Conservation (phyloP, 805 yeast genomes). For the Saturnispora serradocipensis region DNA sequence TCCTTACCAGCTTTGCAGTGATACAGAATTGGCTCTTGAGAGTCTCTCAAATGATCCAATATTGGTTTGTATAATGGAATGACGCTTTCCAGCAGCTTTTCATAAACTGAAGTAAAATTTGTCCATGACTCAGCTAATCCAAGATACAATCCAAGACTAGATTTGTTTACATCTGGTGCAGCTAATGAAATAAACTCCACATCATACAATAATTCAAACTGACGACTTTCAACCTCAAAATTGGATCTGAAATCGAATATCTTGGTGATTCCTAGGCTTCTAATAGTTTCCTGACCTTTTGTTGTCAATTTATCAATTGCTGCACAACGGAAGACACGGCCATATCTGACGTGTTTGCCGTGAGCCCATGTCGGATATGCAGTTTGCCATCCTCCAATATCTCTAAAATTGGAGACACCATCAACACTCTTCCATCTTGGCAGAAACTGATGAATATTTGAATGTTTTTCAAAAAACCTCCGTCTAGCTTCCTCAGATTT, state of each 20-base stretch:
- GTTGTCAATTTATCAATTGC: constrained; percentile 43
- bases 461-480: constrained; percentile 39
- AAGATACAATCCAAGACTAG: not conserved
- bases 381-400: constrained; percentile 67
- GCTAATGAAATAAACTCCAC: not conserved
- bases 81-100: constrained; percentile 46
- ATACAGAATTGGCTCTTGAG: constrained; percentile 45
- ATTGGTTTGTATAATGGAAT: constrained; percentile 38
- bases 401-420: constrained; percentile 68
- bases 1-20: constrained; percentile 88
- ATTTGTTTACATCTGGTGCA: not conserved
- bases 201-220: constrained; percentile 15
- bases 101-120: constrained; percentile 57
- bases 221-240: constrained; percentile 42
- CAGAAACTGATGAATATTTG: constrained; percentile 28
- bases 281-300: constrained; percentile 36
- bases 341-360: constrained; percentile 39
- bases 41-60: constrained; percentile 47
- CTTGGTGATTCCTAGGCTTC: constrained; percentile 38
- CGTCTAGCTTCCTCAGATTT: constrained; percentile 33
- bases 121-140: constrained; percentile 47
- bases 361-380: constrained; percentile 14
- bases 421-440: constrained; percentile 56
- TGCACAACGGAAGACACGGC: constrained; percentile 56
- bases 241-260: constrained; percentile 63